phyloP scores from a whole-genome alignment of 2,329 filamentous ascomycete species.

The Aureobasidium sp. region DNA sequence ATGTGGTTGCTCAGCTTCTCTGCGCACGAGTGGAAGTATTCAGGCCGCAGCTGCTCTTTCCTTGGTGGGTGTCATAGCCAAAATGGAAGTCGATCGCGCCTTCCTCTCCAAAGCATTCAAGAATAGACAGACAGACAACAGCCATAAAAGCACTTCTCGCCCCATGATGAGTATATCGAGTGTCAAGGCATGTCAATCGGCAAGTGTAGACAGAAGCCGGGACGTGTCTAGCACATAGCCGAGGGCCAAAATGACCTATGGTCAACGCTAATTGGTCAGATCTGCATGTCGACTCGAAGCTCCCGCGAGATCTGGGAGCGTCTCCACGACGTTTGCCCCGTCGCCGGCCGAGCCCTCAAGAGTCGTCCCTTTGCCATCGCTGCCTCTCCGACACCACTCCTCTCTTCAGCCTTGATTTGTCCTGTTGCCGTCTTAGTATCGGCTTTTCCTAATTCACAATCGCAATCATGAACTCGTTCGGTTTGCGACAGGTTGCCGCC shows the following conservation, averaged over 20 bases:
- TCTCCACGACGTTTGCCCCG: neutral
- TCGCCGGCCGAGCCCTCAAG: neutral
- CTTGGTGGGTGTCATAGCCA: neutral
- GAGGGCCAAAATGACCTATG: neutral
- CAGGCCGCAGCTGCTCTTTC: neutral
- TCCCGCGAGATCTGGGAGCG: no score
- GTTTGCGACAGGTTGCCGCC: constrained; percentile 26
- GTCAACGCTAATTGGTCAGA: neutral
- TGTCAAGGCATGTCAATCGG: neutral
- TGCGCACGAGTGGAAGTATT: neutral
- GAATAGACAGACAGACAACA: no score
- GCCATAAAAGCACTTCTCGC: no score
- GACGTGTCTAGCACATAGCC: neutral
- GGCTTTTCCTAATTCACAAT: constrained; percentile 1
- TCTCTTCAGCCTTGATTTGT: neutral
- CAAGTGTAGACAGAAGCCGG: constrained; percentile 3
- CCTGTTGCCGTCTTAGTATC: constrained; percentile 2
- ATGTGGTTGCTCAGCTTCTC: neutral
- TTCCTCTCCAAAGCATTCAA: no score
- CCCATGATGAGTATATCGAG: neutral
- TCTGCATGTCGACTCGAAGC: neutral
- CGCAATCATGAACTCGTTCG: constrained; percentile 26
- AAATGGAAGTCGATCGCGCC: no score
- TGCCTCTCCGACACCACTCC: neutral
- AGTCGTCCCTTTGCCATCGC: constrained; percentile 1